phyloP scores from a whole-genome alignment of 345 rosid genomes.

The Moringa oleifera region DNA sequence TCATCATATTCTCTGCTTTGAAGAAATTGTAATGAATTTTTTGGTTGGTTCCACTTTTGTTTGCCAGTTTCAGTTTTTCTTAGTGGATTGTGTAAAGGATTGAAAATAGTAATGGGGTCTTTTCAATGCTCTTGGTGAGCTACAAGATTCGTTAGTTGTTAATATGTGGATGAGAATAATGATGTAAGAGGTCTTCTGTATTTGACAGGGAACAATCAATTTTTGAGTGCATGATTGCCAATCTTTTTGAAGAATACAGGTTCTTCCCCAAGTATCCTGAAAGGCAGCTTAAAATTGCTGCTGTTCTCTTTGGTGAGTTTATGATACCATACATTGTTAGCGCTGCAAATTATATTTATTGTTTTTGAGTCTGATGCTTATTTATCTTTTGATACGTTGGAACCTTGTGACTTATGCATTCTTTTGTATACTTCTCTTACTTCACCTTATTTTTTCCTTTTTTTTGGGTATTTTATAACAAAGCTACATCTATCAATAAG shows the following conservation, averaged over 20 bases:
- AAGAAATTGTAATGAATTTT: not conserved
- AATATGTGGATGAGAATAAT: not conserved
- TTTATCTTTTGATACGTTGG: no score
- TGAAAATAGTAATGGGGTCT: not conserved
- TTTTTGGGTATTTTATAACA: no score
- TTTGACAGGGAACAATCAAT: conserved; percentile 76
- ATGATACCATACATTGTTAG: not conserved
- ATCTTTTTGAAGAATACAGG: conserved; percentile 91
- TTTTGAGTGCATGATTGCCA: conserved; percentile 93
- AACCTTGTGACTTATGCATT: no score
- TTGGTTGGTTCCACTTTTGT: not conserved
- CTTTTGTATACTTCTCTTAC: no score
- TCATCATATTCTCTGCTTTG: not conserved
- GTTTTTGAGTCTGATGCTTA: no score
- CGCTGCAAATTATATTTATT: not conserved
- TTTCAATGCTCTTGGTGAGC: not conserved
- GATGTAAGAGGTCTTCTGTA: conserved; percentile 1
- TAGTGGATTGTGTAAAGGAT: not conserved
- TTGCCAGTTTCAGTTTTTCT: not conserved
- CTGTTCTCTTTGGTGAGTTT: conserved; percentile 86
- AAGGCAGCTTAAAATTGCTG: conserved; percentile 86
- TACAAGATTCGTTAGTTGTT: not conserved
- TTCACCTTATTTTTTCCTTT: no score
- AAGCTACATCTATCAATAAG: no score
- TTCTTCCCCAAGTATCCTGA: conserved; percentile 98